Base-by-base conservation (phyloP, 805 yeast species). In the Schwanniomyces occidentalis region DNA sequence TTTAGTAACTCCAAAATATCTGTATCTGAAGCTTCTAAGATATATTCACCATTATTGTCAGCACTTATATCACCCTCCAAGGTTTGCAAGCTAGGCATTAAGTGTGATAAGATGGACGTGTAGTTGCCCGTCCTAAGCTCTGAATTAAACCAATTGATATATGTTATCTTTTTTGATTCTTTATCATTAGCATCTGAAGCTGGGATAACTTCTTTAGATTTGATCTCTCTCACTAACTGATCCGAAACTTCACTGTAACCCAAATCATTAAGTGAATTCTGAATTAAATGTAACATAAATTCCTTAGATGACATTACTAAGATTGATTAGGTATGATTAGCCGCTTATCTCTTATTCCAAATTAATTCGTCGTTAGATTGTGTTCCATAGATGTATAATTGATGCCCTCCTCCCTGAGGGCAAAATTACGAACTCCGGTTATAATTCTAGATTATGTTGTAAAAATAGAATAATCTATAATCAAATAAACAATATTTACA, bases 211-310 rank as follows among this genome's bases (percentile, higher is more conserved):
- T 32, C 32, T 18, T 45, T 41, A 8, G 30, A 19, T 21, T 16
- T 28, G 10, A 32, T 26, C 16, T 40, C 47, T 10, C 27, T 30
- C 3, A 35, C 46, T 13, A 62, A 34, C 7, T 43, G 39, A 8
- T 49, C 49, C 9, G 65, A 49, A 20, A 61, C 43, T 3, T 46
- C 47, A 13, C 37, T 34, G 32, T 59, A 60, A 3, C 68, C 68
- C 12, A 60, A 45, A 16, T 61, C 68, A 6, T 41, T 37, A 14
- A 63, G 56, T 5, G 69, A 35, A 17, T 51, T 46, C 38, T 53
- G 56, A 30, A 63, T 49, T 19, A 63, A 44, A 38, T 60, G 60
- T 27, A 63, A 43, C 25, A 54, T 51, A 36, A 58, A 56, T 27
- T 55, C 52, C 30, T 48, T 41, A 12, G 57, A 46, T 42, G 49